phyloP scores from a whole-genome alignment of 2,329 filamentous ascomycete genomes.

The Aurifilum marmelostoma region DNA sequence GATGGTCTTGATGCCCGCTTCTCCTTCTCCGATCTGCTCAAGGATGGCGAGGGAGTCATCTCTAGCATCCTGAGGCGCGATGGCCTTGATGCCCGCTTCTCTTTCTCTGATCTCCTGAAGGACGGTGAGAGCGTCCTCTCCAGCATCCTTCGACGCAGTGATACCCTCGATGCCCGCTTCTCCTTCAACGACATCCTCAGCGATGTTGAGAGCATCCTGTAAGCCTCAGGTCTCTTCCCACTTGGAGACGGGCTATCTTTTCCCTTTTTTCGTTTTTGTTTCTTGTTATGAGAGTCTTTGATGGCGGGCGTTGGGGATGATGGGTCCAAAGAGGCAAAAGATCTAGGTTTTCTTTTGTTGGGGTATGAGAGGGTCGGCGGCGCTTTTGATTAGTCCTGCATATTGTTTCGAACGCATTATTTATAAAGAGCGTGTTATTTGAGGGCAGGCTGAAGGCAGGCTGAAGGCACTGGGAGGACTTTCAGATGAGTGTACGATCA shows the following conservation, averaged over 20 bases:
- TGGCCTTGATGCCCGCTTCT: slow-evolving; percentile 7
- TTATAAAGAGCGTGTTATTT: not conserved
- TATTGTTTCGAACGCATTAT: not conserved
- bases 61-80: not conserved
- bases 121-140: slow-evolving; percentile 2
- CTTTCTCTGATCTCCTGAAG: slow-evolving; percentile 6
- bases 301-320: not conserved
- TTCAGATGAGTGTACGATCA: slow-evolving; percentile 11
- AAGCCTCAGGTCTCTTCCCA: not conserved
- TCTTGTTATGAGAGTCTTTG: not conserved
- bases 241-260: not conserved
- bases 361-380: not conserved
- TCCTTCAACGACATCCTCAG: slow-evolving; percentile 4
- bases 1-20: slow-evolving; percentile 7
- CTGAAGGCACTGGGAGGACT: slow-evolving; percentile 3
- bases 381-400: not conserved
- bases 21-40: not conserved
- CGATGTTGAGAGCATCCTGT: slow-evolving; percentile 5
- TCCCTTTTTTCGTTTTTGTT: not conserved
- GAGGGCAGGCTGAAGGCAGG: not conserved
- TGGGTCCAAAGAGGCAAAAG: not conserved
- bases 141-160: slow-evolving; percentile 5
- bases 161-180: slow-evolving; percentile 9
- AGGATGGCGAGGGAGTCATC: slow-evolving; percentile 9
- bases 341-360: not conserved